Percentiles rank a stretch among this genome's conserved stretches.
phyloP scores from a whole-genome alignment of 257 asterid species.

The Capsicum rhomboideum region DNA sequence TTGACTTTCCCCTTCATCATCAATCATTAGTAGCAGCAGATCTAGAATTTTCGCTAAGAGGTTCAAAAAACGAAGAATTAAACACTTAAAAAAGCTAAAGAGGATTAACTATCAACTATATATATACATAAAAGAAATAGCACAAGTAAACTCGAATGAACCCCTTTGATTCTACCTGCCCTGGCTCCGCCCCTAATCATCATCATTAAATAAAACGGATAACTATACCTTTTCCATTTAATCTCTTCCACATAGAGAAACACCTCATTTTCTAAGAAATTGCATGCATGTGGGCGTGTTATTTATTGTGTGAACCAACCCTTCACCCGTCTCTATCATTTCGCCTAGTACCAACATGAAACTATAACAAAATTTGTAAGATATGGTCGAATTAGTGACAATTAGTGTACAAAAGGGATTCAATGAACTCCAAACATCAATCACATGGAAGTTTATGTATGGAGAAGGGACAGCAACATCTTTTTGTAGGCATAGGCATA shows the following conservation, averaged over 20 bases:
- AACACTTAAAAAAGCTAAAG: rapidly evolving
- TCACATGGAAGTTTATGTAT: not conserved
- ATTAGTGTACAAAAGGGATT: not conserved
- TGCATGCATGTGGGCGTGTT: not conserved
- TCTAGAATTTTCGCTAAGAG: not conserved
- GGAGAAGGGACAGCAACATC: not conserved
- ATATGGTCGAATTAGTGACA: not conserved
- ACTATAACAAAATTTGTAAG: not conserved
- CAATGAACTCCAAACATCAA: not conserved
- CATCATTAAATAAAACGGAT: not conserved
- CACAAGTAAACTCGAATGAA: no score
- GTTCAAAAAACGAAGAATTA: not conserved
- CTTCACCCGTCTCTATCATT: not conserved
- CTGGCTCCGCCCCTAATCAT: not conserved
- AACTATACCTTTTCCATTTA: not conserved
- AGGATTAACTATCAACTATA: not conserved
- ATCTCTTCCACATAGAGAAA: not conserved
- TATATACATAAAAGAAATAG: no score
- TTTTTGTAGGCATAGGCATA: not conserved
- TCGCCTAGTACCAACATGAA: not conserved
- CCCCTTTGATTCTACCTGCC: no score
- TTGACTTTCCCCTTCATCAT: not conserved
- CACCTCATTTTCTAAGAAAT: not conserved
- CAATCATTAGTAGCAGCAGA: not conserved
- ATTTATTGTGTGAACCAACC: not conserved